Conservation (phyloP, 202 grass and related monocot species). For the Dendrocalamus latiflorus region DNA sequence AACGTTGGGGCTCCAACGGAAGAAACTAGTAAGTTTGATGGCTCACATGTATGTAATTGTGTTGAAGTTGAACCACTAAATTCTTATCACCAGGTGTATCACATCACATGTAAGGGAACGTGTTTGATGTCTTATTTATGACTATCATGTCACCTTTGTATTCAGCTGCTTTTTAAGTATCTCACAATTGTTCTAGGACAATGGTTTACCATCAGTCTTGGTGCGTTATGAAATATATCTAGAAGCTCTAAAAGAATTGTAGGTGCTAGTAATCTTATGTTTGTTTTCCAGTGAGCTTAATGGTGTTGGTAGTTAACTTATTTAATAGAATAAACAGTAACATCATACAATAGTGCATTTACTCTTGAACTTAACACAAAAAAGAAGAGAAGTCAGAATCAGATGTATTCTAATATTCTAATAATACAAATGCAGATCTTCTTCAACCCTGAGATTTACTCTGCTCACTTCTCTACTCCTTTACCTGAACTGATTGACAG, state of each 20-base stretch:
- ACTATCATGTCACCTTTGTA: background rate
- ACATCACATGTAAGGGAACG: too few relatives aligned
- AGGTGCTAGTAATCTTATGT: background rate
- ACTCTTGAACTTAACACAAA: background rate
- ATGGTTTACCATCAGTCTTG: background rate
- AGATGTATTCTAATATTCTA: slow-evolving; percentile 16
- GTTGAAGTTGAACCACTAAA: slow-evolving; percentile 2
- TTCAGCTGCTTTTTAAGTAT: background rate
- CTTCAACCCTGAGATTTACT: slow-evolving; percentile 90
- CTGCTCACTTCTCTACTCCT: slow-evolving; percentile 58
- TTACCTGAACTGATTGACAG: slow-evolving; percentile 85
- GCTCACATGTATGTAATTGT: background rate
- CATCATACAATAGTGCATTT: background rate
- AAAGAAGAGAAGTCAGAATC: background rate
- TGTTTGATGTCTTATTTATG: too few relatives aligned
- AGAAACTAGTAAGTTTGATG: background rate
- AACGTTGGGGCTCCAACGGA: background rate
- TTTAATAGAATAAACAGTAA: background rate
- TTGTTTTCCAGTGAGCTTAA: background rate
- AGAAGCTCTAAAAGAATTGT: background rate
- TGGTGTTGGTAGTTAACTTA: background rate
- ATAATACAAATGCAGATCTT: slow-evolving; percentile 63
- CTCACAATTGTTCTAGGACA: background rate
- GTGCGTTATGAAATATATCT: background rate
- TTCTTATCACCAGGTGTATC: background rate